These are phyloP conservation scores for Angophora floribunda DNA, from an alignment of 345 rosid species.

Conservation along the genomic window DNA sequence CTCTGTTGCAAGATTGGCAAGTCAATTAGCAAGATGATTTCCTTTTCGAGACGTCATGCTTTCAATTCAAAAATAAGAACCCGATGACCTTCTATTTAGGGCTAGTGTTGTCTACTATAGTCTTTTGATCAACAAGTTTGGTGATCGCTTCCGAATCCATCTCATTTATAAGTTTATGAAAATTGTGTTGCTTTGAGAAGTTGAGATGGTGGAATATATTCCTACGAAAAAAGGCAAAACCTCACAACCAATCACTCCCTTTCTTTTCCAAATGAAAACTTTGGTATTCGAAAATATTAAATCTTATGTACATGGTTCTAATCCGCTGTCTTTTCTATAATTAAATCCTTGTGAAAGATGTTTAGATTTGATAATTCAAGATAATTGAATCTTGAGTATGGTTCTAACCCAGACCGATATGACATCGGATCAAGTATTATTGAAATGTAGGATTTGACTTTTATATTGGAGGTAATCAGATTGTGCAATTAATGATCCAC, in stretches of 20 bases:
- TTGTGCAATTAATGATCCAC: not conserved
- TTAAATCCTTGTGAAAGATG: not conserved
- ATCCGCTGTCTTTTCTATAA: not conserved
- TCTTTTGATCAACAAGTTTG: accelerated
- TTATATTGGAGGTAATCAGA: not conserved
- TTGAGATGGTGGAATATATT: not conserved
- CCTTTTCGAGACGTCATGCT: too few relatives aligned
- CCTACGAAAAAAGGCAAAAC: not conserved
- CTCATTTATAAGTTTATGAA: not conserved
- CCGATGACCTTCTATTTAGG: too few relatives aligned
- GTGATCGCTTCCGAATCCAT: not conserved
- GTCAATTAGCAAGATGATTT: too few relatives aligned
- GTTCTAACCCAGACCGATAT: not conserved
- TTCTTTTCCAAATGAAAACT: not conserved
- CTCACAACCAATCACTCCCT: not conserved
- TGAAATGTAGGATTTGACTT: too few relatives aligned
- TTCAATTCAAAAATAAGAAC: not conserved
- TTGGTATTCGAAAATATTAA: not conserved
- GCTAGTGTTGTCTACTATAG: accelerated
- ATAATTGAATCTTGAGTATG: not conserved
- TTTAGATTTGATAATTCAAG: not conserved
- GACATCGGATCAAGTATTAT: not conserved
- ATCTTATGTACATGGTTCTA: not conserved
- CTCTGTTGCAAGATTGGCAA: too few relatives aligned
- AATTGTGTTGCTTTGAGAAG: not conserved